Base-by-base conservation (phyloP, 2,329 filamentous ascomycete species). In the Monilinia fructicola region DNA sequence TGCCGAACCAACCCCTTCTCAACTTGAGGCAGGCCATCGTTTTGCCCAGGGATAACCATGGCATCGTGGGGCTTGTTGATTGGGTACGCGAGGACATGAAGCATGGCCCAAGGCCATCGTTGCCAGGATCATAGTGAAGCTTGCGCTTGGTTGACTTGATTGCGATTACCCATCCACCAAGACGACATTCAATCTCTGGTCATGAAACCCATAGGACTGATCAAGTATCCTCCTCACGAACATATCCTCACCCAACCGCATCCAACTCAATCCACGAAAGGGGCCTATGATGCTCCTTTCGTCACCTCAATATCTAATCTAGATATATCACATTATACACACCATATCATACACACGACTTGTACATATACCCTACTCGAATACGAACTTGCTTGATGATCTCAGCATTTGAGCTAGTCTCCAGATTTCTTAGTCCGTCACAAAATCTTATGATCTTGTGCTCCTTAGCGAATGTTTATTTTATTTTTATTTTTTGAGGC, bases 1-100 rank as follows among this genome's bases (percentile, higher is more conserved):
- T 11, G 46, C 69, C n/a, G 56, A 72, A 38, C 68, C 71, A 18
- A 72, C 76, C n/a, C 74, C 75, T 60, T 75, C 74, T n/a, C 75
- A 77, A 61, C 72, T 77, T 35, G 76, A 77, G 63, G 72, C 75
- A 64, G 74, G 73, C 21, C 58, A 40, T 26, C 44, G 44, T 50
- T 26, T 7, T 40, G 44, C 58, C 23, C 50, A 48, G 44, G 44
- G 28, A 23, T 50, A 60, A 40, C 1, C 28, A 10, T 21, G 16
- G 31, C n/a, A 18, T 14, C 31, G n/a, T n/a, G 38, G 38, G 31
- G 4, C 12, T 50, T 31, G n/a, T 61, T 11, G 16, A 50, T 50
- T 50, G 5, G 50, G 14, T 26, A 35, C 44, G 18, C 38, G 44
- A 10, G 44, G 16, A 50, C 23, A 5, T 50, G 4, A 12, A 14